Conservation (phyloP, 2,329 filamentous ascomycete genomes). For the Botrytis deweyae region DNA sequence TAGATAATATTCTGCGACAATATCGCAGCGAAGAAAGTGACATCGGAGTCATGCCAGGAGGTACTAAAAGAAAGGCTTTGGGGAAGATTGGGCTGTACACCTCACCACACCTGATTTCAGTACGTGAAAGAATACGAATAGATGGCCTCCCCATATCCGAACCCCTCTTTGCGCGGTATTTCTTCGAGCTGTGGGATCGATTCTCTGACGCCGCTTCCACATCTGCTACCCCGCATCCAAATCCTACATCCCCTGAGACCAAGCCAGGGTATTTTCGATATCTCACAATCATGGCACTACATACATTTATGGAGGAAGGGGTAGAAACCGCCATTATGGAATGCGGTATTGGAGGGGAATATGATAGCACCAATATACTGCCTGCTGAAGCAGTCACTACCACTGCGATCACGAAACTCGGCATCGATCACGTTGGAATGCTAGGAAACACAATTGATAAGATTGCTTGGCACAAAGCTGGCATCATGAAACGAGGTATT, state of each 20-base stretch:
- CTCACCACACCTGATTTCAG: slow-evolving; percentile 66
- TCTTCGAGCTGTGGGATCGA: slow-evolving; percentile 65
- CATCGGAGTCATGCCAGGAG: not conserved
- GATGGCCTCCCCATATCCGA: slow-evolving; percentile 58
- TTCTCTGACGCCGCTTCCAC: slow-evolving; percentile 42
- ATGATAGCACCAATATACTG: slow-evolving; percentile 88
- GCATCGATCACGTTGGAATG: slow-evolving; percentile 81
- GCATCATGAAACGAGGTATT: slow-evolving; percentile 72
- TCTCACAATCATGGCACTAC: slow-evolving; percentile 83
- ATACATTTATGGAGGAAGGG: slow-evolving; percentile 74
- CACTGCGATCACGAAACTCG: slow-evolving; percentile 73
- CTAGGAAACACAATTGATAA: slow-evolving; percentile 75
- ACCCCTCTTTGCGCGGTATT: slow-evolving; percentile 60
- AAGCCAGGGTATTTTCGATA: slow-evolving; percentile 95
- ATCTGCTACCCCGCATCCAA: slow-evolving; percentile 27
- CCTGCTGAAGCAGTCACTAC: slow-evolving; percentile 55
- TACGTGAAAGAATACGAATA: slow-evolving; percentile 67
- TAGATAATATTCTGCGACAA: slow-evolving; percentile 60
- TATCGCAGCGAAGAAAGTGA: slow-evolving; percentile 42
- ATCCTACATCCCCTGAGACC: slow-evolving; percentile 22
- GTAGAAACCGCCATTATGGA: slow-evolving; percentile 81
- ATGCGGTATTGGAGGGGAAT: slow-evolving; percentile 91
- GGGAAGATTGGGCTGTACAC: slow-evolving; percentile 60
- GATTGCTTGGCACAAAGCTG: slow-evolving; percentile 91
- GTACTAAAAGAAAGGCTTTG: slow-evolving; percentile 19